Conservation (phyloP, 2,329 filamentous ascomycete species). For the Fusarium buharicum region DNA sequence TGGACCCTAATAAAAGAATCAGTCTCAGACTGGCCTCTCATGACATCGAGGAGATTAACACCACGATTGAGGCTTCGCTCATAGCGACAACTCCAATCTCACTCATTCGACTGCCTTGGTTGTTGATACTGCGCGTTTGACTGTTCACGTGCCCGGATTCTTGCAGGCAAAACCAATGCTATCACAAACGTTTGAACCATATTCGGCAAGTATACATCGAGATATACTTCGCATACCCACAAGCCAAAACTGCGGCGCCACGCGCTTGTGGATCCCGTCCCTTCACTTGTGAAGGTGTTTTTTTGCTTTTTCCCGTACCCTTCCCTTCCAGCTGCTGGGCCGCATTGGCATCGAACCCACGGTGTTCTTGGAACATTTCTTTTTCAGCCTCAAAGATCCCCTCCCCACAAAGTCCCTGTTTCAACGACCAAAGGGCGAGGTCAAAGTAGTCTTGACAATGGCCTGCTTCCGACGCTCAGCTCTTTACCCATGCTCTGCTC, state of each 20-base stretch:
- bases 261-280: constrained; percentile 39
- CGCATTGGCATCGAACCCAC: constrained; percentile 39
- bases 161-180: constrained; percentile 5
- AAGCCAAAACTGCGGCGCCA: constrained; percentile 35
- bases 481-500: constrained; percentile 30
- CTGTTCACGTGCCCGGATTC: not conserved
- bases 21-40: constrained; percentile 15
- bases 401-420: constrained; percentile 25
- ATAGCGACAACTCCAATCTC: constrained; percentile 1
- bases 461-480: constrained; percentile 31
- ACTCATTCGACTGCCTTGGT: constrained; percentile 1
- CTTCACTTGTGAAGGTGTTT: constrained; percentile 12
- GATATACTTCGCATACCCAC: constrained; percentile 33
- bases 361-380: constrained; percentile 28
- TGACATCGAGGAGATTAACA: constrained; percentile 9
- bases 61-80: constrained; percentile 7
- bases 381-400: constrained; percentile 43
- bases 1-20: constrained; percentile 10
- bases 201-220: constrained; percentile 30
- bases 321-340: constrained; percentile 40
- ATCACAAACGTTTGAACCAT: constrained; percentile 15
- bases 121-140: not conserved
- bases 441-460: constrained; percentile 17
- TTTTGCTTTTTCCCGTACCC: constrained; percentile 27
- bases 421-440: constrained; percentile 10